These are phyloP conservation scores for Vitis riparia DNA, from an alignment of 164 flowering plant genomes.

Conservation along the genomic window DNA sequence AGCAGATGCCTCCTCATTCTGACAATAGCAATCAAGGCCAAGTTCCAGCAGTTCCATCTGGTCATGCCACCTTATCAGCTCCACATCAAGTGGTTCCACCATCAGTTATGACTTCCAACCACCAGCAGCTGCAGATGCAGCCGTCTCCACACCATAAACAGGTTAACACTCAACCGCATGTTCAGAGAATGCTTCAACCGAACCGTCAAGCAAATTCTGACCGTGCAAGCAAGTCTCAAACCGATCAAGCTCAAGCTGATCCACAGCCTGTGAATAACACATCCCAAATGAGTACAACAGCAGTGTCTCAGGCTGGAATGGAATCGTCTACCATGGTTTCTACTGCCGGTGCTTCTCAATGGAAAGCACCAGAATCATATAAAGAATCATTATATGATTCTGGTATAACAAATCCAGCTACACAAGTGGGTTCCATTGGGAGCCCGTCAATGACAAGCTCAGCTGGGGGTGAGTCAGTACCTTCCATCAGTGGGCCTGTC, in stretches of 20 bases:
- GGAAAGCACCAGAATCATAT: slow-evolving; percentile 41
- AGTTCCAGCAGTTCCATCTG: slow-evolving; percentile 35
- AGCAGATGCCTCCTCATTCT: slow-evolving; percentile 42
- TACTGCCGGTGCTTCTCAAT: slow-evolving; percentile 38
- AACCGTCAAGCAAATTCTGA: slow-evolving; percentile 46
- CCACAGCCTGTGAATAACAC: slow-evolving; percentile 30
- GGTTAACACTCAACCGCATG: slow-evolving; percentile 33
- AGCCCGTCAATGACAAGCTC: slow-evolving; percentile 24
- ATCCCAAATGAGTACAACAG: slow-evolving; percentile 25
- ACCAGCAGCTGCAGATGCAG: slow-evolving; percentile 39
- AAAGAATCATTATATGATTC: slow-evolving; percentile 33
- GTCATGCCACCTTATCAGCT: slow-evolving; percentile 21
- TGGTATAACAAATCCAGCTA: slow-evolving; percentile 23
- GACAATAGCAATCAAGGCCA: slow-evolving; percentile 56
- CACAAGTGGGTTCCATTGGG: slow-evolving; percentile 37
- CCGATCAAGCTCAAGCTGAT: slow-evolving; percentile 36
- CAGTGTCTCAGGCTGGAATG: slow-evolving; percentile 29
- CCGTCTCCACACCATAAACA: slow-evolving; percentile 43
- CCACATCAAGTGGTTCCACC: slow-evolving; percentile 42
- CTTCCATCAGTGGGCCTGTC: slow-evolving; percentile 29
- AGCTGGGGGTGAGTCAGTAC: slow-evolving; percentile 36
- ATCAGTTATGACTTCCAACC: slow-evolving; percentile 33
- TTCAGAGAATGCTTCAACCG: slow-evolving; percentile 51
- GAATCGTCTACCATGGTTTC: slow-evolving; percentile 39
- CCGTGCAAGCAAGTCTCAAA: slow-evolving; percentile 30